Percentiles rank a stretch among this genome's conserved stretches.
Conservation (phyloP, 345 rosid species). For the Cardamine occulta region DNA sequence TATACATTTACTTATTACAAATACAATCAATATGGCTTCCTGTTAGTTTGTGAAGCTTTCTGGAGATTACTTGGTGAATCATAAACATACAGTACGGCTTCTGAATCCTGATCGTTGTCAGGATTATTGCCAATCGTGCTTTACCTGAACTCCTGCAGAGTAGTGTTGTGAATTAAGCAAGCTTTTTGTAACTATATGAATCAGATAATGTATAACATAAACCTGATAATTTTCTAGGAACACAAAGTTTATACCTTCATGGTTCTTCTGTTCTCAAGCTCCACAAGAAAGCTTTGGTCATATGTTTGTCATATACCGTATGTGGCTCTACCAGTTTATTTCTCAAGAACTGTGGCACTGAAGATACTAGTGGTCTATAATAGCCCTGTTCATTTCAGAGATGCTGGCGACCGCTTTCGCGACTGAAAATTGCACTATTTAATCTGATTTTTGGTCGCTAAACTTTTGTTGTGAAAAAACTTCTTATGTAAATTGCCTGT, state of each 20-base stretch:
- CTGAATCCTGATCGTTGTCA: neutral
- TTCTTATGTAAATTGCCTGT: no score
- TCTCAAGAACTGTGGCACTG: neutral
- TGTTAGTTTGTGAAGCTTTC: no score
- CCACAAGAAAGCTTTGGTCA: constrained; percentile 8
- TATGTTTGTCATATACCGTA: neutral
- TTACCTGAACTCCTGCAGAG: constrained; percentile 6
- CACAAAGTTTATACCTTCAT: constrained; percentile 15
- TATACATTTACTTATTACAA: no score
- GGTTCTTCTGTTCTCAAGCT: constrained; percentile 13
- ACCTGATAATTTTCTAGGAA: neutral
- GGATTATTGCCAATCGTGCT: constrained; percentile 11
- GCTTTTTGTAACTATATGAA: neutral
- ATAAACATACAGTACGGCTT: neutral
- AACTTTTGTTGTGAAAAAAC: no score
- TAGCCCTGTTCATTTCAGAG: no score
- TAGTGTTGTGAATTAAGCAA: neutral
- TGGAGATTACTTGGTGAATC: no score
- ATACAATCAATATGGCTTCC: no score
- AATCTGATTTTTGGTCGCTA: no score
- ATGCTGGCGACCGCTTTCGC: no score
- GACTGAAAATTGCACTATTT: no score
- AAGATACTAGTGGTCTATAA: neutral
- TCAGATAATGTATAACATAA: neutral
- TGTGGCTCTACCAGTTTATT: neutral